Evolutionary conservation across 2,329 filamentous ascomycete genomes (phyloP).

Genomic region (Stagonosporopsis vannaccii): DNA sequence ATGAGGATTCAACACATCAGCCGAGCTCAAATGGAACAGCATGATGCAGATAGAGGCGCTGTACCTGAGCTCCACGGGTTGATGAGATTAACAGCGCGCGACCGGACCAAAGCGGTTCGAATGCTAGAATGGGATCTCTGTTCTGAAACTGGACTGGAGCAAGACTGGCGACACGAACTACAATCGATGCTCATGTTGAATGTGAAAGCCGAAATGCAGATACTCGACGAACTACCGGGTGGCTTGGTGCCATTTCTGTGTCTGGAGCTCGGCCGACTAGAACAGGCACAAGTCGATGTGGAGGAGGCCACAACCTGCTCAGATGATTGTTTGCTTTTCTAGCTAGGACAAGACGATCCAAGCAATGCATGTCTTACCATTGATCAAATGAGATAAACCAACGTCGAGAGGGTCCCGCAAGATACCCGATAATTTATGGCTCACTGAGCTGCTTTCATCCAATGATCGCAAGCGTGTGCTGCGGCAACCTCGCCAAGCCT

Average conservation of each 20-base stretch:
- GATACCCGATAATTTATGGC: conserved; percentile 15
- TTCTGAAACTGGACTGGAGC: conserved; percentile 43
- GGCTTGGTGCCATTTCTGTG: conserved; percentile 44
- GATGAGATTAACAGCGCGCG: conserved; percentile 61
- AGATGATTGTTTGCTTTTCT: conserved; percentile 41
- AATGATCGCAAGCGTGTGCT: conserved; percentile 26
- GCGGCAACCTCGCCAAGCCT: conserved; percentile 22
- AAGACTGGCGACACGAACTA: conserved; percentile 62
- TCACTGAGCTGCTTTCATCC: conserved; percentile 31
- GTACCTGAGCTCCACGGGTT: conserved; percentile 48
- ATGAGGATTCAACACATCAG: conserved; percentile 51
- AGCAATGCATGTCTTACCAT: not conserved
- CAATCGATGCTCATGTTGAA: conserved; percentile 78
- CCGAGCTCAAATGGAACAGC: conserved; percentile 22
- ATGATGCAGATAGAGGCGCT: conserved; percentile 18
- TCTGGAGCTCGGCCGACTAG: conserved; percentile 24
- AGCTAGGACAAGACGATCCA: not conserved
- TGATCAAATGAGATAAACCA: not conserved
- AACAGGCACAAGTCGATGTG: conserved; percentile 10
- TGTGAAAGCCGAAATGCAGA: conserved; percentile 79
- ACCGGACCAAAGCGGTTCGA: conserved; percentile 64
- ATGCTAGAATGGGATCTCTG: conserved; percentile 59
- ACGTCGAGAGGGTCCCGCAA: conserved; percentile 12
- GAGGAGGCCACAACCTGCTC: conserved; percentile 12
- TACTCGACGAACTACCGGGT: conserved; percentile 59